A percentile compares a stretch with the other conserved stretches of the same genome.
Conservation (phyloP, 768 basidiomycete species). For the Suillus cothurnatus region DNA sequence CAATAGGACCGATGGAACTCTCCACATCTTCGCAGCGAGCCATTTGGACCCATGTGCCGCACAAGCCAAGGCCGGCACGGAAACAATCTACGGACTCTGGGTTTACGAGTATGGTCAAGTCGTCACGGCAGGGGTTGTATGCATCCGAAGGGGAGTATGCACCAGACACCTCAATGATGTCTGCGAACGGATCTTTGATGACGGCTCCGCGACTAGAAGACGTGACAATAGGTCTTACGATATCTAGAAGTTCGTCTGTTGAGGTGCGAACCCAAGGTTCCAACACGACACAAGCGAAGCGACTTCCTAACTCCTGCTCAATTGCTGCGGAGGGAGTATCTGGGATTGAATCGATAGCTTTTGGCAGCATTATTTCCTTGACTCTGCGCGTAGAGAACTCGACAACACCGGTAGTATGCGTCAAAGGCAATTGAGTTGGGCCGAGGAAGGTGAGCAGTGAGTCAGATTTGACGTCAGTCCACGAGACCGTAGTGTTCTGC, state of each 20-base stretch:
- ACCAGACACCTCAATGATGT: neutral
- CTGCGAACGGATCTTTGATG: constrained; percentile 9
- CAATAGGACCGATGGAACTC: neutral
- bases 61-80: constrained; percentile 34
- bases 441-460: constrained; percentile 50
- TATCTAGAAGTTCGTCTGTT: constrained; percentile 38
- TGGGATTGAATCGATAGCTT: constrained; percentile 12
- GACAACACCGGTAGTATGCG: constrained; percentile 62
- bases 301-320: constrained; percentile 44
- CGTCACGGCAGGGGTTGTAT: constrained; percentile 42
- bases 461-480: constrained; percentile 28
- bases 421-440: constrained; percentile 55
- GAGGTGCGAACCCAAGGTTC: constrained; percentile 47
- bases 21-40: constrained; percentile 16
- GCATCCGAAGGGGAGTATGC: constrained; percentile 31
- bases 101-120: constrained; percentile 33
- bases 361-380: constrained; percentile 44
- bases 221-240: constrained; percentile 36
- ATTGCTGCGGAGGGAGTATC: constrained; percentile 24
- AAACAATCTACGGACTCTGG: constrained; percentile 17
- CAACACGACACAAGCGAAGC: constrained; percentile 50
- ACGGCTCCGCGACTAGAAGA: constrained; percentile 32
- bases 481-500: constrained; percentile 29
- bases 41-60: constrained; percentile 39
- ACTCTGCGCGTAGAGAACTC: constrained; percentile 66